Evolutionary conservation across 1,139 yeast genomes (phyloP).

Genomic region (Candida sp.): DNA sequence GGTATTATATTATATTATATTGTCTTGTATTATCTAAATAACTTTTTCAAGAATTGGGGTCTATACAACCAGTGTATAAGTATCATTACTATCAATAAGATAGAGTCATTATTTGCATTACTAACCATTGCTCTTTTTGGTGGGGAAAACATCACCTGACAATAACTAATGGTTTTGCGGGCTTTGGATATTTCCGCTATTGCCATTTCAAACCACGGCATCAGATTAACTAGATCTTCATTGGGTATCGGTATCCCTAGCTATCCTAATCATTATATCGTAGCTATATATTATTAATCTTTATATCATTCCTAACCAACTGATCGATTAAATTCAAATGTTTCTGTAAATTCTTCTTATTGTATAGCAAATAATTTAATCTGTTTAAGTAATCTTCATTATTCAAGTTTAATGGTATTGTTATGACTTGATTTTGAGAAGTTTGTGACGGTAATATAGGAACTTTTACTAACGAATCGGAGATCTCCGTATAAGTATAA

Average conservation of each 20-base stretch:
- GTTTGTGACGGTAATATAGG: background rate
- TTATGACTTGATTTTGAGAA: slow-evolving; percentile 2
- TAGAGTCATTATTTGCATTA: too few relatives aligned
- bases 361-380: slow-evolving; percentile 1
- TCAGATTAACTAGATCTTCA: background rate
- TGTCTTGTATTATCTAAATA: too few relatives aligned
- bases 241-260: background rate
- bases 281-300: background rate
- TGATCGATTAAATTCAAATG: slow-evolving; percentile 21
- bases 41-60: too few relatives aligned
- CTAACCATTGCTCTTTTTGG: too few relatives aligned
- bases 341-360: slow-evolving; percentile 13
- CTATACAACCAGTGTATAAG: too few relatives aligned
- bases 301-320: slow-evolving; percentile 9
- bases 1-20: too few relatives aligned
- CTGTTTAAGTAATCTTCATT: background rate
- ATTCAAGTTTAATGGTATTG: slow-evolving; percentile 1
- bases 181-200: too few relatives aligned
- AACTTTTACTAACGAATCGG: background rate
- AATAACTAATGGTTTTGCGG: too few relatives aligned
- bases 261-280: background rate
- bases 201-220: too few relatives aligned
- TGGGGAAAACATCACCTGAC: too few relatives aligned
- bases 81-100: too few relatives aligned
- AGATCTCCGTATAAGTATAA: slow-evolving; percentile 3